Base-by-base conservation (phyloP, 2,329 filamentous ascomycete genomes). In the Fusarium circinatum region DNA sequence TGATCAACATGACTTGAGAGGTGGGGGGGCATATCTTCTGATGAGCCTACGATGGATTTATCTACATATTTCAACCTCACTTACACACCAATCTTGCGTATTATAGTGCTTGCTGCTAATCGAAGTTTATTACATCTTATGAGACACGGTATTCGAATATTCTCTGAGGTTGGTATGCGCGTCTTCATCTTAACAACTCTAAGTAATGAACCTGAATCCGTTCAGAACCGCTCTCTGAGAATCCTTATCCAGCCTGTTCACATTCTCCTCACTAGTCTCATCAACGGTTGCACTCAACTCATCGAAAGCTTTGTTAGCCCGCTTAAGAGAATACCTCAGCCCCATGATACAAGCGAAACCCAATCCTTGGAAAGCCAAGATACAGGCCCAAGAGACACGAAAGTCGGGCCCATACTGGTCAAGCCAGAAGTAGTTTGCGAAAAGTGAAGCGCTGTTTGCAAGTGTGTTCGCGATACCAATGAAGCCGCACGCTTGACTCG, bases 31-130 rank as follows among this genome's bases (percentile, higher is more conserved):
- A 30, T 12, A 5, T 49, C 30, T 30, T 1, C 7, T n/a, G 5
- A 17, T 48, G 5, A 8, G 10, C 17, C 18, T 18, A 36, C 0
- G 15, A 36, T 36, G 34, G n/a, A 32, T 32, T 3, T 5, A 3
- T 3, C 2, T 49, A 0, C 3, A 12, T 3, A 22, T 22, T 49
- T 18, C 10, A 49, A 22, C 6, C 9, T 6, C 2, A 9, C 0
- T 9, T 18, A 0, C 24, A 17, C 3, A 9, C 8, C 15, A 6
- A 5, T 8, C 7, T 32, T 18, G 7, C 20, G 5, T 3, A 17
- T 17, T n/a, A 2, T 18, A 9, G 20, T 6, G 22, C 22, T 13
- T 13, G 22, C 1, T 18, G 4, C 28, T 49, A n/a, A 9, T 28
- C 18, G 13, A 20, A 12, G 3, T 32, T 24, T 12, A 20, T 20